Evolutionary conservation across 176 grass and related monocot genomes (phyloP).

Genomic region (Dendrocalamus sinicus): DNA sequence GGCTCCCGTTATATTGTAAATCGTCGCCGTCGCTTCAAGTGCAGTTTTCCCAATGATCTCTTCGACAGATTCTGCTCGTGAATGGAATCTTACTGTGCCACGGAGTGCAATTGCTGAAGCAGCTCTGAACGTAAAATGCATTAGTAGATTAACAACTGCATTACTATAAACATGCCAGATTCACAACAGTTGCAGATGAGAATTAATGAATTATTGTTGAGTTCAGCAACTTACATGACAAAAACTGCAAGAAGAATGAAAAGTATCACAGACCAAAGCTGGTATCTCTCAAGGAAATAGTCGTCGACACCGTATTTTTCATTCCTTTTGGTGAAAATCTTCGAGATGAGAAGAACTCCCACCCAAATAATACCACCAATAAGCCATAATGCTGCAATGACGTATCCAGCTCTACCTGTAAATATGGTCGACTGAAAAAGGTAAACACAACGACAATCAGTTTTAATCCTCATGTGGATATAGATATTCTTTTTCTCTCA

Average conservation of each 20-base stretch:
- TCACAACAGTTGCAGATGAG: background rate
- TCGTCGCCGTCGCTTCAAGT: slow-evolving; percentile 60
- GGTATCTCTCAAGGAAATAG: slow-evolving; percentile 51
- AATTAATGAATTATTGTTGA: background rate
- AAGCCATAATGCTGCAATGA: slow-evolving; percentile 78
- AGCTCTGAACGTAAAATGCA: slow-evolving; percentile 49
- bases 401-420: slow-evolving; percentile 83
- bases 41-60: slow-evolving; percentile 61
- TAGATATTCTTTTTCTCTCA: background rate
- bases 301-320: slow-evolving; percentile 28
- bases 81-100: slow-evolving; percentile 63
- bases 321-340: slow-evolving; percentile 51
- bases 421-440: slow-evolving; percentile 85
- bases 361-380: slow-evolving; percentile 50
- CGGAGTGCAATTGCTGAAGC: slow-evolving; percentile 58
- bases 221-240: slow-evolving; percentile 63
- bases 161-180: background rate
- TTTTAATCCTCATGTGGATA: background rate
- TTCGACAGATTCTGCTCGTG: slow-evolving; percentile 67
- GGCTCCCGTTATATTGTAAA: slow-evolving; percentile 74
- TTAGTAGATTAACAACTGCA: background rate
- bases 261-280: slow-evolving; percentile 51
- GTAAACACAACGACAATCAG: slow-evolving; percentile 48
- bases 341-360: slow-evolving; percentile 31
- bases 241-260: slow-evolving; percentile 62